Evolutionary conservation across 352 stramenopile genomes (phyloP).

Genomic region (Phytophthora sojae): DNA sequence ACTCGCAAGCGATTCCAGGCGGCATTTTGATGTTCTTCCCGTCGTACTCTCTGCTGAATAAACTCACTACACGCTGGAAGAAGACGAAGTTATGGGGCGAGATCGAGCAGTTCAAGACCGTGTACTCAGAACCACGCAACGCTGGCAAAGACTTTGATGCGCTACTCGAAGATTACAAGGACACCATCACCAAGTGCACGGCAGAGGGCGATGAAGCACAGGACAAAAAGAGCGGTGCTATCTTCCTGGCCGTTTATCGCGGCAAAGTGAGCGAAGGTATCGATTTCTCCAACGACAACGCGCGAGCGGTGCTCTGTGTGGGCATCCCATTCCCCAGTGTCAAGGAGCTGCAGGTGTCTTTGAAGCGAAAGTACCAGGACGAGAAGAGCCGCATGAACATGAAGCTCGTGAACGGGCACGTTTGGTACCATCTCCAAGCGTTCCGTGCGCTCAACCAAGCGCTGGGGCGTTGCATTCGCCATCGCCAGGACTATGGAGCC

Average conservation of each 20-base stretch:
- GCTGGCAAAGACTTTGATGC: slow-evolving; percentile 86
- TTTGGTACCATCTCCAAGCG: slow-evolving; percentile 98
- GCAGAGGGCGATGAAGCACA: background rate
- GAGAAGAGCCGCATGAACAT: slow-evolving; percentile 70
- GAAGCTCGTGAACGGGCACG: slow-evolving; percentile 70
- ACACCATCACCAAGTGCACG: slow-evolving; percentile 25
- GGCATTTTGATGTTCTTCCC: slow-evolving; percentile 90
- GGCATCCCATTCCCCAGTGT: slow-evolving; percentile 98
- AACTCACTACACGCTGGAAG: slow-evolving; percentile 71
- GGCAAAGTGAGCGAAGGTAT: slow-evolving; percentile 99
- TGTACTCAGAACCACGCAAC: slow-evolving; percentile 77
- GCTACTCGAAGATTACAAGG: slow-evolving; percentile 79
- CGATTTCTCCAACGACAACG: slow-evolving; percentile 98
- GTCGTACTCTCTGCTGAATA: slow-evolving; percentile 84
- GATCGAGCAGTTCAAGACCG: slow-evolving; percentile 65
- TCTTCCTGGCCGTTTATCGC: slow-evolving; percentile 98
- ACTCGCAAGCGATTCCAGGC: slow-evolving; percentile 70
- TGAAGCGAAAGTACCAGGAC: slow-evolving; percentile 88
- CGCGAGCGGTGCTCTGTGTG: slow-evolving; percentile 96
- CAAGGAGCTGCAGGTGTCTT: slow-evolving; percentile 91
- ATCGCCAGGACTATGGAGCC: slow-evolving; percentile 97
- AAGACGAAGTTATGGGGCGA: slow-evolving; percentile 71
- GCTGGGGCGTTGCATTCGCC: slow-evolving; percentile 98
- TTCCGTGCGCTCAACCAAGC: slow-evolving; percentile 99
- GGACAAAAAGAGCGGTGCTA: slow-evolving; percentile 75